These are phyloP conservation scores for Citrus australasica DNA, from an alignment of 345 rosid species.

Conservation along the genomic window DNA sequence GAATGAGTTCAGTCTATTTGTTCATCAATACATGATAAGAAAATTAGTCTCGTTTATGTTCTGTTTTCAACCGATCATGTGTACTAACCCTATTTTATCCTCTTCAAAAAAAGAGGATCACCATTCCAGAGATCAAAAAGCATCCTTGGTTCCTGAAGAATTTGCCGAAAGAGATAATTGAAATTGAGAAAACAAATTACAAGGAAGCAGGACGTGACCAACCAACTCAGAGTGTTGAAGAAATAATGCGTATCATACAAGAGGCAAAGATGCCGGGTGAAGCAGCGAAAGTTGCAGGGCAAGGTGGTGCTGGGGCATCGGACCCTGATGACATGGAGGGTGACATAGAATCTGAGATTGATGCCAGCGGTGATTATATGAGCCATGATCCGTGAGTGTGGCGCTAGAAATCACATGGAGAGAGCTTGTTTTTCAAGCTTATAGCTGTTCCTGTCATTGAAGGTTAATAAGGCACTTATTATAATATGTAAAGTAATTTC, in stretches of 20 bases:
- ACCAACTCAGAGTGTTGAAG: slow-evolving; percentile 41
- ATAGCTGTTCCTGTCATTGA: not conserved
- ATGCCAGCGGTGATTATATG: slow-evolving; percentile 39
- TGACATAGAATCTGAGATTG: slow-evolving; percentile 53
- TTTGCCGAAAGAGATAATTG: slow-evolving; percentile 51
- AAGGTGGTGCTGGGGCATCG: slow-evolving; percentile 25
- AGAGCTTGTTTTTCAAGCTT: not conserved
- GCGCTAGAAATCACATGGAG: not conserved
- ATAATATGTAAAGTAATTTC: not conserved
- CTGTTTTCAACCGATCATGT: not conserved
- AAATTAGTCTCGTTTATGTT: not conserved
- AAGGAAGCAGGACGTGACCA: slow-evolving; percentile 24
- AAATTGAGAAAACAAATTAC: slow-evolving; percentile 47
- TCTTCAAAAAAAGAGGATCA: slow-evolving; percentile 43
- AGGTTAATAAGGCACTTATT: not conserved
- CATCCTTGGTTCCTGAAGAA: slow-evolving; percentile 70
- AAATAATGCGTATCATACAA: slow-evolving; percentile 38
- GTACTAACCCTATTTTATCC: not conserved
- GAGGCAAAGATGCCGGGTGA: slow-evolving; percentile 42
- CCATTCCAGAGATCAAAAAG: slow-evolving; percentile 60
- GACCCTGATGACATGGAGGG: slow-evolving; percentile 42
- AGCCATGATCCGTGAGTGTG: slow-evolving; percentile 2
- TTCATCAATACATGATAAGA: not conserved
- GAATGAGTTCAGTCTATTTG: not conserved
- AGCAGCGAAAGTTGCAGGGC: slow-evolving; percentile 25